These are phyloP conservation scores for Wickerhamomyces hampshirensis DNA, from an alignment of 805 yeast species.

Conservation along the genomic window DNA sequence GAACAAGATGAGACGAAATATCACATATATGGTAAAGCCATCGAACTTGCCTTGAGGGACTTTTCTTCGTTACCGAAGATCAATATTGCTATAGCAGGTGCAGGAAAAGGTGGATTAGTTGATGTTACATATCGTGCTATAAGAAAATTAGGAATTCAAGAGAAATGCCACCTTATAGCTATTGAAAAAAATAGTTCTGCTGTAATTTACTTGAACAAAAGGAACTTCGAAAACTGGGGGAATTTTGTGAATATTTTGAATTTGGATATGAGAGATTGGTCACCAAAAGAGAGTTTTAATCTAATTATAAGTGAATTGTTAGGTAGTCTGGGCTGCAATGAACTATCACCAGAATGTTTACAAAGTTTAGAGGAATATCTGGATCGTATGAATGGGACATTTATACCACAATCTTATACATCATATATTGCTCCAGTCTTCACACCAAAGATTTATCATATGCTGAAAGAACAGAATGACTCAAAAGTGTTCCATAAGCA, in stretches of 20 bases:
- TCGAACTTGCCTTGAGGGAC: conserved; percentile 22
- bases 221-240: conserved; percentile 51
- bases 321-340: conserved; percentile 93
- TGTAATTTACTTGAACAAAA: conserved; percentile 39
- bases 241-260: conserved; percentile 44
- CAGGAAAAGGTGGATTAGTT: conserved; percentile 84
- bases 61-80: conserved; percentile 18
- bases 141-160: conserved; percentile 22
- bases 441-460: conserved; percentile 46
- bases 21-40: conserved; percentile 41
- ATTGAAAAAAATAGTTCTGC: conserved; percentile 73
- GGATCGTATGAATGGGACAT: conserved; percentile 39
- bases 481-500: conserved; percentile 38
- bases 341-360: conserved; percentile 79
- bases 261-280: conserved; percentile 57
- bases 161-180: conserved; percentile 41
- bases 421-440: conserved; percentile 64
- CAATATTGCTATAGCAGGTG: conserved; percentile 66
- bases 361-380: conserved; percentile 38
- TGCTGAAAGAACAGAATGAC: conserved; percentile 24
- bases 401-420: conserved; percentile 58
- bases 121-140: conserved; percentile 45
- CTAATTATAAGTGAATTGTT: conserved; percentile 75
- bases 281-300: conserved; percentile 37
- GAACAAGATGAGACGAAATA: conserved; percentile 72